Evolutionary conservation across 2,329 filamentous ascomycete species (phyloP).

Genomic region (Cylindrodendrum hubeiense): DNA sequence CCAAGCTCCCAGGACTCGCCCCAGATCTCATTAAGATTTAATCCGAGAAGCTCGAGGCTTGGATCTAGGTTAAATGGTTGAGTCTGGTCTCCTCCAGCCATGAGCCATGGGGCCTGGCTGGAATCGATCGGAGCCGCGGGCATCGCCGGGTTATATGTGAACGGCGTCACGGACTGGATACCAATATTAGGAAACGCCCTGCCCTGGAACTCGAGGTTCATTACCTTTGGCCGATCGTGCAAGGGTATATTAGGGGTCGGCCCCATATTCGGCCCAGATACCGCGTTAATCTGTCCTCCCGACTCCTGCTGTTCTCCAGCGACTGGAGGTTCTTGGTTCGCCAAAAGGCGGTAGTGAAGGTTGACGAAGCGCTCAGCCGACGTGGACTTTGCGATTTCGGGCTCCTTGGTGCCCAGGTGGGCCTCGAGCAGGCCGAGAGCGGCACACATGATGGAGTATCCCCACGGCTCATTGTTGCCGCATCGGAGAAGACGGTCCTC

Average conservation of each 20-base stretch:
- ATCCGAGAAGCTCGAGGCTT: conserved; percentile 64
- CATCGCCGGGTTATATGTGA: conserved; percentile 53
- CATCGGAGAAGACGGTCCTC: conserved; percentile 71
- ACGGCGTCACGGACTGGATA: conserved; percentile 57
- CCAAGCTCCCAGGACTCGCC: conserved; percentile 62
- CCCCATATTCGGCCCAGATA: conserved; percentile 40
- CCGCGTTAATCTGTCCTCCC: conserved; percentile 39
- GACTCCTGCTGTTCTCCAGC: conserved; percentile 47
- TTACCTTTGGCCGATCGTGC: conserved; percentile 56
- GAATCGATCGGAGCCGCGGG: conserved; percentile 52
- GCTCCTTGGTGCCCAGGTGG: conserved; percentile 68
- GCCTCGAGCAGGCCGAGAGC: conserved; percentile 70
- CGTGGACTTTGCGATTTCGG: conserved; percentile 68
- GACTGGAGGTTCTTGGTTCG: conserved; percentile 63
- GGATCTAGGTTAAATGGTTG: conserved; percentile 64
- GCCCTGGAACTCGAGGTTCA: conserved; percentile 43
- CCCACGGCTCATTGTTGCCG: conserved; percentile 74
- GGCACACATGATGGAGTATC: conserved; percentile 73
- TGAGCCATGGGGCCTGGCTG: conserved; percentile 49
- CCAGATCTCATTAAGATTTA: conserved; percentile 69
- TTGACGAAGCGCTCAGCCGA: conserved; percentile 71
- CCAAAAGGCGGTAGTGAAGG: conserved; percentile 68
- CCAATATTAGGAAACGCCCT: conserved; percentile 46
- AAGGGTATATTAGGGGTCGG: conserved; percentile 49
- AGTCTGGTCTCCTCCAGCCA: conserved; percentile 46